These are phyloP conservation scores for Erysimum cheiranthoides DNA, from an alignment of 345 rosid genomes.

Conservation along the genomic window DNA sequence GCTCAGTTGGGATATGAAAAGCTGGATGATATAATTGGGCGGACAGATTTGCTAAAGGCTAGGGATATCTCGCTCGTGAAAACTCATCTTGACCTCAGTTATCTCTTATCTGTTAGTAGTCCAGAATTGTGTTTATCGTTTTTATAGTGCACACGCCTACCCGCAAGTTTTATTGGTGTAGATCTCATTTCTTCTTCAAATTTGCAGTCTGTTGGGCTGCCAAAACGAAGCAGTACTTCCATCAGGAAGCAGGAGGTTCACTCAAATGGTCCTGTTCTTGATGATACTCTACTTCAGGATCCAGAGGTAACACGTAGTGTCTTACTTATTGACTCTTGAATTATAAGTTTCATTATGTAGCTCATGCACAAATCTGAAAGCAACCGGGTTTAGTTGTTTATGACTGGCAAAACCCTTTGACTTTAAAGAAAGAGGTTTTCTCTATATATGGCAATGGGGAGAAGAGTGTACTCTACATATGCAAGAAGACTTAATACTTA, in stretches of 20 bases:
- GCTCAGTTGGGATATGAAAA: conserved; percentile 93
- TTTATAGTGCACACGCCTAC: conserved; percentile 10
- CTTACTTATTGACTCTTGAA: conserved; percentile 10
- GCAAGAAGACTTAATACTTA: conserved; percentile 2
- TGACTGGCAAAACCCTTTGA: background rate
- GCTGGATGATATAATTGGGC: conserved; percentile 88
- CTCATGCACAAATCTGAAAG: conserved; percentile 18
- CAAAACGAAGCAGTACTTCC: conserved; percentile 87
- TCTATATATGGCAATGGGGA: conserved; percentile 5
- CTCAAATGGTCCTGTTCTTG: conserved; percentile 84
- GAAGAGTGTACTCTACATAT: conserved; percentile 3
- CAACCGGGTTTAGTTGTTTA: background rate
- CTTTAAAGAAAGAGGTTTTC: conserved; percentile 16
- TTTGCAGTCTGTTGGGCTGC: conserved; percentile 78
- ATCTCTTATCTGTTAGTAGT: conserved; percentile 69
- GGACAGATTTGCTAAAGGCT: conserved; percentile 73
- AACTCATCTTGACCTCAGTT: conserved; percentile 93
- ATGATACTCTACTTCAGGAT: conserved; percentile 79
- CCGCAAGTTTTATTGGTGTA: conserved; percentile 19
- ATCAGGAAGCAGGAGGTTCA: conserved; percentile 94
- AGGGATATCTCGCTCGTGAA: conserved; percentile 96
- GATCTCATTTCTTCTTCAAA: conserved; percentile 23
- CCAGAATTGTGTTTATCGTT: conserved; percentile 4
- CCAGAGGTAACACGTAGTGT: conserved; percentile 63
- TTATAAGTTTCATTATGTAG: background rate